These are phyloP conservation scores for Aspergillus neoniger DNA, from an alignment of 2,329 filamentous ascomycete species.

Conservation along the genomic window DNA sequence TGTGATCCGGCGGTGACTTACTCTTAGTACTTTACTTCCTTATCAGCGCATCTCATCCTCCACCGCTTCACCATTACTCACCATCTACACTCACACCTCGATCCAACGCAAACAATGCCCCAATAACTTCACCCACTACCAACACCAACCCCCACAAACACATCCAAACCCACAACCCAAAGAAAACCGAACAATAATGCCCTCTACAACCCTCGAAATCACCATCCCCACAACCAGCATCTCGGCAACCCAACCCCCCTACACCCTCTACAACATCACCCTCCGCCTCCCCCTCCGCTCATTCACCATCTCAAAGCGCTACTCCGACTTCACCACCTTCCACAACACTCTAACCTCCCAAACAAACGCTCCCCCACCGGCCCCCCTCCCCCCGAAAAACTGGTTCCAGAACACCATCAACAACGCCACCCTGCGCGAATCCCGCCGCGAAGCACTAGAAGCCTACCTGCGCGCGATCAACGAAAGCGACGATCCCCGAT, in stretches of 20 bases:
- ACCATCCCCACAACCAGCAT: conserved; percentile 52
- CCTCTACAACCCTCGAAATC: conserved; percentile 46
- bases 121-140: not conserved
- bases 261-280: conserved; percentile 63
- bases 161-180: not conserved
- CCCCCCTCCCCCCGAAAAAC: conserved; percentile 58
- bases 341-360: conserved; percentile 55
- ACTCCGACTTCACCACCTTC: conserved; percentile 63
- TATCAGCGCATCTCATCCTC: not conserved
- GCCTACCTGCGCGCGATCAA: conserved; percentile 62
- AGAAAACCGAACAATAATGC: conserved; percentile 34
- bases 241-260: conserved; percentile 54
- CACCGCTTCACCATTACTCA: not conserved
- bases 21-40: not conserved
- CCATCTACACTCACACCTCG: conserved; percentile 1
- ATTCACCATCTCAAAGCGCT: conserved; percentile 62
- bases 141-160: not conserved
- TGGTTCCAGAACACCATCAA: conserved; percentile 62
- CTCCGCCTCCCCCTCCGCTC: conserved; percentile 63
- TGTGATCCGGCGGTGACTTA: conserved; percentile 6
- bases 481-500: conserved; percentile 55
- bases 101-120: conserved; percentile 2
- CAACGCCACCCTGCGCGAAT: conserved; percentile 59
- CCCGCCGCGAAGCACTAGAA: conserved; percentile 59
- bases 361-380: conserved; percentile 55